phyloP scores from a whole-genome alignment of 768 basidiomycete species.

The Podaxis sp. region DNA sequence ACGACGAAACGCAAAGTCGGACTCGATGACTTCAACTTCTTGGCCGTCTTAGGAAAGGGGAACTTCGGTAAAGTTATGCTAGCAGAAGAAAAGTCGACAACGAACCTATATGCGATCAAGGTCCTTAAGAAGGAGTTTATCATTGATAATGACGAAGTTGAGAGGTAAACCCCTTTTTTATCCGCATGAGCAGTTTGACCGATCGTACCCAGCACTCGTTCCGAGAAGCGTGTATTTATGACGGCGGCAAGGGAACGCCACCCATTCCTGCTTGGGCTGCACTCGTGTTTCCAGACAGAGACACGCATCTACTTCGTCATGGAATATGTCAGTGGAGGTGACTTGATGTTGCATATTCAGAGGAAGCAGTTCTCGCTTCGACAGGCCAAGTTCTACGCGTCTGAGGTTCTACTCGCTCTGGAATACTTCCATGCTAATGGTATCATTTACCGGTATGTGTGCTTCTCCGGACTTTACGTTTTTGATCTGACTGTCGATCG shows the following conservation, averaged over 20 bases:
- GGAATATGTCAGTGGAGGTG: slow-evolving; percentile 99
- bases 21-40: slow-evolving; percentile 97
- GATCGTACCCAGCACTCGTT: slow-evolving; percentile 73
- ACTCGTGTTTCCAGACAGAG: slow-evolving; percentile 99
- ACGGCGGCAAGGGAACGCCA: slow-evolving; percentile 96
- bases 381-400: slow-evolving; percentile 98
- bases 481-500: not conserved
- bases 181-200: not conserved
- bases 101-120: slow-evolving; percentile 94
- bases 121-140: slow-evolving; percentile 99
- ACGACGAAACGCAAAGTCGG: slow-evolving; percentile 83
- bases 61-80: slow-evolving; percentile 99
- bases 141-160: slow-evolving; percentile 99
- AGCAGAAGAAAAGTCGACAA: slow-evolving; percentile 95
- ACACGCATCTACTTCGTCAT: slow-evolving; percentile 99
- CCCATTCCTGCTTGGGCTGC: slow-evolving; percentile 94
- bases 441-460: slow-evolving; percentile 91
- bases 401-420: slow-evolving; percentile 91
- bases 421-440: slow-evolving; percentile 99
- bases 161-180: slow-evolving; percentile 62
- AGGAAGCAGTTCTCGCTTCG: slow-evolving; percentile 98
- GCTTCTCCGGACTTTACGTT: not conserved
- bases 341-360: slow-evolving; percentile 99
- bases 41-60: slow-evolving; percentile 97
- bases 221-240: slow-evolving; percentile 97